Evolutionary conservation across 2,329 filamentous ascomycete species (phyloP).

Genomic region (Colletotrichum australisinense): DNA sequence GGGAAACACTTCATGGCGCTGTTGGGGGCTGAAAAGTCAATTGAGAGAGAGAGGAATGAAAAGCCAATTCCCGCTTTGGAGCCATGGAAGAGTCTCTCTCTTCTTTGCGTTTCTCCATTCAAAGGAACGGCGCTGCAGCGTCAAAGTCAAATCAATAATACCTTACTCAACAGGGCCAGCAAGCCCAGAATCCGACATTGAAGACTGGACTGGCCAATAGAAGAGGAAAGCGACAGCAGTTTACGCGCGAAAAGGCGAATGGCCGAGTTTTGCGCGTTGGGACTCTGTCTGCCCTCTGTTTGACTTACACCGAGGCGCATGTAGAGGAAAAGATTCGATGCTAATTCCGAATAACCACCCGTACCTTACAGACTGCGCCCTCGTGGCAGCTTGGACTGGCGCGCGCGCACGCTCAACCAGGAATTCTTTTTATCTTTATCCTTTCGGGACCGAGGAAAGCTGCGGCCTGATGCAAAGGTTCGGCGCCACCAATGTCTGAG

Average conservation of each 20-base stretch:
- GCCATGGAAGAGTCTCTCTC: background rate
- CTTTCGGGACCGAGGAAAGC: constrained; percentile 7
- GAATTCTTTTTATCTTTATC: background rate
- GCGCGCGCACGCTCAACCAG: background rate
- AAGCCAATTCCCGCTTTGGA: background rate
- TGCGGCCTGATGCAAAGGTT: constrained; percentile 12
- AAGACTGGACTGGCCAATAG: background rate
- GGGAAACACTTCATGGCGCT: background rate
- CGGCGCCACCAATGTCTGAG: constrained; percentile 24
- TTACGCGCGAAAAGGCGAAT: constrained; percentile 9
- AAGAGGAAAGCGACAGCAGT: background rate
- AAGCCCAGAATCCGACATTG: background rate
- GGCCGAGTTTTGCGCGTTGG: constrained; percentile 5
- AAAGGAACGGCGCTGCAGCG: constrained; percentile 2
- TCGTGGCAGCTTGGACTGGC: constrained; percentile 10
- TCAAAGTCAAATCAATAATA: background rate
- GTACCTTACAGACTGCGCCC: background rate
- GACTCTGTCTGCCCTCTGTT: background rate
- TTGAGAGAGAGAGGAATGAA: background rate
- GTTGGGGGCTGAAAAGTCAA: background rate
- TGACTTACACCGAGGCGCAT: background rate
- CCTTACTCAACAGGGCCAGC: background rate
- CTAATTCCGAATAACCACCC: background rate
- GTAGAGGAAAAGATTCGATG: background rate
- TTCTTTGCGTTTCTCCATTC: background rate